phyloP scores from a whole-genome alignment of 2,329 filamentous ascomycete genomes.

The Fusarium graminum region DNA sequence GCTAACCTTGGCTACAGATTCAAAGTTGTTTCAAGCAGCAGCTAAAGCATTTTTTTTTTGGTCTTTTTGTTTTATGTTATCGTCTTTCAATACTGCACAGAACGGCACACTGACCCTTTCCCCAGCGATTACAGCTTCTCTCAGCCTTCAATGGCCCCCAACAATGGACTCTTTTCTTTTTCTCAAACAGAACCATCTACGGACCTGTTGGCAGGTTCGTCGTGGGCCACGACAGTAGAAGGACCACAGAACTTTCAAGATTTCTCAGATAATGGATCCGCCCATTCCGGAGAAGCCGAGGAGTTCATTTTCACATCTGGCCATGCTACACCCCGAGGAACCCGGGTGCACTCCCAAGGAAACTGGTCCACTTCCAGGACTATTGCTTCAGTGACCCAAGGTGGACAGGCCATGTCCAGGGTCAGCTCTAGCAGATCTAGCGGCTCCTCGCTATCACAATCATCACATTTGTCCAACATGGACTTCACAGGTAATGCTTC shows the following conservation, averaged over 20 bases:
- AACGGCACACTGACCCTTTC: slow-evolving; percentile 68
- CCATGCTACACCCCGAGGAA: slow-evolving; percentile 66
- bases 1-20: slow-evolving; percentile 58
- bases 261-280: slow-evolving; percentile 64
- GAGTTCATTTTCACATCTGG: slow-evolving; percentile 68
- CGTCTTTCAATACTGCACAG: slow-evolving; percentile 57
- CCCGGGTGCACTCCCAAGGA: slow-evolving; percentile 57
- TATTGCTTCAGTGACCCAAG: slow-evolving; percentile 50
- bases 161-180: slow-evolving; percentile 68
- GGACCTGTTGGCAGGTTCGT: slow-evolving; percentile 67
- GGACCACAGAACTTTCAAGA: slow-evolving; percentile 71
- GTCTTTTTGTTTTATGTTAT: slow-evolving; percentile 50
- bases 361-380: slow-evolving; percentile 62
- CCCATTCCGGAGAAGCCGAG: slow-evolving; percentile 66
- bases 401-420: slow-evolving; percentile 58
- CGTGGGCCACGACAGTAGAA: slow-evolving; percentile 70
- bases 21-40: slow-evolving; percentile 68
- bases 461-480: slow-evolving; percentile 65
- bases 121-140: slow-evolving; percentile 69
- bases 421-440: slow-evolving; percentile 56
- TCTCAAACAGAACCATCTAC: slow-evolving; percentile 70
- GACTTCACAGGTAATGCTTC: slow-evolving; percentile 66
- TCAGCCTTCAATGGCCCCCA: slow-evolving; percentile 64
- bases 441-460: slow-evolving; percentile 63
- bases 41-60: slow-evolving; percentile 42